These are phyloP conservation scores for Nicotiana noctiflora DNA, from an alignment of 257 asterid genomes.

Conservation along the genomic window DNA sequence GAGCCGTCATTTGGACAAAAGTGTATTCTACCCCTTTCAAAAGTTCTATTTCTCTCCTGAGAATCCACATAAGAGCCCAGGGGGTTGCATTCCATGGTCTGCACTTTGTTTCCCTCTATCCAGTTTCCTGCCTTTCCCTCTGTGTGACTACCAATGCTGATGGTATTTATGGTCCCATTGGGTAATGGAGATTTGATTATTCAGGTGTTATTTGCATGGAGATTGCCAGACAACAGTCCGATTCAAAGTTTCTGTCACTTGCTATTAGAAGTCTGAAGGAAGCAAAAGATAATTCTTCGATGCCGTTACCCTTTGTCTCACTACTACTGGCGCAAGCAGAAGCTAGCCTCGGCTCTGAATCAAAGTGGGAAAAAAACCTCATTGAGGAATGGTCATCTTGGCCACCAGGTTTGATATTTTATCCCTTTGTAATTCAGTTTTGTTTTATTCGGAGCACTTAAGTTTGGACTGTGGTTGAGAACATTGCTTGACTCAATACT, in stretches of 20 bases:
- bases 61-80: neutral
- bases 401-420: conserved; percentile 61
- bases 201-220: conserved; percentile 85
- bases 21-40: neutral
- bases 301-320: conserved; percentile 57
- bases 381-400: conserved; percentile 76
- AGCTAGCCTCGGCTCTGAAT: conserved; percentile 74
- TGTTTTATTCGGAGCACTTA: neutral
- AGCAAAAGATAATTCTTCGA: conserved; percentile 45
- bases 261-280: conserved; percentile 75
- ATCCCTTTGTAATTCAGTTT: neutral
- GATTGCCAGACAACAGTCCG: conserved; percentile 72
- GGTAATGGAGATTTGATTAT: neutral
- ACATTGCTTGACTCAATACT: neutral
- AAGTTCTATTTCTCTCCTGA: neutral
- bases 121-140: neutral
- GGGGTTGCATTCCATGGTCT: neutral
- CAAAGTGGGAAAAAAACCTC: conserved; percentile 68
- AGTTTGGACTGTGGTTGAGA: neutral
- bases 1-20: neutral
- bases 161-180: neutral
- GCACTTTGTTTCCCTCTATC: neutral
- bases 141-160: neutral
- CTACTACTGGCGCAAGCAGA: conserved; percentile 82
- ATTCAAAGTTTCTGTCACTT: conserved; percentile 50